Evolutionary conservation across 495 filamentous ascomycete genomes (phyloP).

Genomic region (Astrothelium subdiscretum): DNA sequence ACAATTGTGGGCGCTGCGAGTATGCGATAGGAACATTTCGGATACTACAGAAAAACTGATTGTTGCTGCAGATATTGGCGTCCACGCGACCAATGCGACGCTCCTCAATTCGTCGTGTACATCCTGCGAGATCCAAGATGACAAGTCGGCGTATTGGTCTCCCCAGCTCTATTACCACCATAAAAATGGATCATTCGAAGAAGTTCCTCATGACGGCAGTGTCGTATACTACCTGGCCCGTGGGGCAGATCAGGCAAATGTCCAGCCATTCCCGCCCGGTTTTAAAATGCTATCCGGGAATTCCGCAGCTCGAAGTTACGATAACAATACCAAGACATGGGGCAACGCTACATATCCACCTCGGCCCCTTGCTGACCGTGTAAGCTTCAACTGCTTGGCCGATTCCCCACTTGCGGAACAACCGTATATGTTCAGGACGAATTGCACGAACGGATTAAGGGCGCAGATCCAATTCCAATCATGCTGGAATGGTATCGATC

Average conservation of each 20-base stretch:
- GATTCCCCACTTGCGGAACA: conserved; percentile 7
- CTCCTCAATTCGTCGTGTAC: conserved; percentile 46
- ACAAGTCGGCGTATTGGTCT: conserved; percentile 62
- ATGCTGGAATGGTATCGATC: conserved; percentile 20
- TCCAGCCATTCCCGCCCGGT: conserved; percentile 33
- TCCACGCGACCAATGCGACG: conserved; percentile 34
- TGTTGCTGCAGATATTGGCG: conserved; percentile 32
- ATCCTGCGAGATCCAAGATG: conserved; percentile 50
- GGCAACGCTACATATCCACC: conserved; percentile 13
- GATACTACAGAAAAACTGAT: conserved; percentile 2
- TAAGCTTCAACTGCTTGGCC: conserved; percentile 29
- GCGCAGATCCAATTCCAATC: conserved; percentile 21
- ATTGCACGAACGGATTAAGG: conserved; percentile 18
- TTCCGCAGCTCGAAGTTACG: conserved; percentile 26
- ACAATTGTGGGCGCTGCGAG: conserved; percentile 27
- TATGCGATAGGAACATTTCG: conserved; percentile 5
- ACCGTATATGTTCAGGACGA: conserved; percentile 15
- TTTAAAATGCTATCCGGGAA: conserved; percentile 36
- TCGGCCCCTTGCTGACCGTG: conserved; percentile 28
- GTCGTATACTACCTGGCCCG: conserved; percentile 36
- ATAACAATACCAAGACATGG: conserved; percentile 22
- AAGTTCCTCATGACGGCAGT: conserved; percentile 31
- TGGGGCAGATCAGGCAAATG: conserved; percentile 25
- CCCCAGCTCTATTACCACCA: conserved; percentile 54
- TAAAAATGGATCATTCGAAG: conserved; percentile 30